Evolutionary conservation across 306 rosid species (phyloP).

Genomic region (Fragaria ananassa): DNA sequence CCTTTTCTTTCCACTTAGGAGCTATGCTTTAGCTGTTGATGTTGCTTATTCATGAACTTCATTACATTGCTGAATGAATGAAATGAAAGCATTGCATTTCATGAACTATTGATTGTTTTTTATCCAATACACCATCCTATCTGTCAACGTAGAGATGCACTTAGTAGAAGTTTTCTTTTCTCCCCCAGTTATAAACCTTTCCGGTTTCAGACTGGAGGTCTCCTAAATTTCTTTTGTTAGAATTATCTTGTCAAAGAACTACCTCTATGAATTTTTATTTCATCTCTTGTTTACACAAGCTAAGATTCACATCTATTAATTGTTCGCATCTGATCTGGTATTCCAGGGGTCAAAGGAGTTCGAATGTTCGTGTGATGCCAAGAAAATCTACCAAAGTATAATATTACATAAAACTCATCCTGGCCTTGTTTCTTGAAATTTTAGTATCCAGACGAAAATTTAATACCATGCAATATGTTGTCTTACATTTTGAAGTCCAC

Average conservation of each 20-base stretch:
- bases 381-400: constrained; percentile 45
- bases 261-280: background rate
- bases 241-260: background rate
- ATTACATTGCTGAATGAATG: constrained; percentile 11
- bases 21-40: background rate
- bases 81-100: background rate
- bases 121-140: background rate
- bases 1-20: constrained; percentile 10
- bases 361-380: constrained; percentile 35
- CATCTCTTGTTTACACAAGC: background rate
- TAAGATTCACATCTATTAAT: constrained; percentile 20
- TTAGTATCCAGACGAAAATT: background rate
- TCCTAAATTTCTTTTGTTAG: background rate
- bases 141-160: background rate
- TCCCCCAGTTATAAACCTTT: background rate
- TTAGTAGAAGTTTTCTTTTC: background rate
- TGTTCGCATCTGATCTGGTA: constrained; percentile 24
- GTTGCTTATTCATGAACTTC: background rate
- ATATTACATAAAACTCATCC: constrained; percentile 8
- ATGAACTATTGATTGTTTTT: background rate
- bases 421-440: constrained; percentile 2
- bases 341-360: constrained; percentile 53
- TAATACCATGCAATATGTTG: background rate
- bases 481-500: constrained; percentile 42
- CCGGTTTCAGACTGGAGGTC: background rate